phyloP scores from a whole-genome alignment of 768 basidiomycete genomes.

The Albatrellus ellisii region DNA sequence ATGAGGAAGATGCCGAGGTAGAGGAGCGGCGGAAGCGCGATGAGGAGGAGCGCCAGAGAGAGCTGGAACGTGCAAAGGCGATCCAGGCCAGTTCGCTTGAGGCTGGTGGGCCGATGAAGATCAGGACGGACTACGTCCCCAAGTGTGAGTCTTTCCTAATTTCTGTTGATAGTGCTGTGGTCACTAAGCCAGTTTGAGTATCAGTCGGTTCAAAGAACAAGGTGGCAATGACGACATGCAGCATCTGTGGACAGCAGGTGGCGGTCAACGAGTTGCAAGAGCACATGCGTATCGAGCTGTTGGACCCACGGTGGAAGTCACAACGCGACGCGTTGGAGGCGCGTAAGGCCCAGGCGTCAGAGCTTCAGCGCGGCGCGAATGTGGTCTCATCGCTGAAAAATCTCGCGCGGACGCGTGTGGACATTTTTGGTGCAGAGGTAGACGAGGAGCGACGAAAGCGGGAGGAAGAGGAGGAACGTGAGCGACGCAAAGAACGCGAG shows the following conservation, averaged over 20 bases:
- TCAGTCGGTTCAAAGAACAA: constrained; percentile 59
- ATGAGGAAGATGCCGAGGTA: constrained; percentile 59
- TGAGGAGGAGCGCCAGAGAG: constrained; percentile 55
- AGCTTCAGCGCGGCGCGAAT: constrained; percentile 83
- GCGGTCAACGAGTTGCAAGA: constrained; percentile 93
- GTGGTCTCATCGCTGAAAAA: constrained; percentile 88
- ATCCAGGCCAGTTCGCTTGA: constrained; percentile 69
- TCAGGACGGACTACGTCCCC: constrained; percentile 91
- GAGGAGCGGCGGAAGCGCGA: constrained; percentile 50
- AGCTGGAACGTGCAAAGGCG: constrained; percentile 65
- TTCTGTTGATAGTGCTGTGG: background rate
- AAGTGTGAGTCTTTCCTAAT: constrained; percentile 47
- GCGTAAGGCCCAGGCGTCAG: constrained; percentile 81
- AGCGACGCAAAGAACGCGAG: constrained; percentile 77
- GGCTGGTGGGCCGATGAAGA: constrained; percentile 77
- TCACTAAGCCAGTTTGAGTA: constrained; percentile 4
- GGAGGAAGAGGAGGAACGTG: constrained; percentile 78
- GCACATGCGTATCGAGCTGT: constrained; percentile 95
- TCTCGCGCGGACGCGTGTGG: constrained; percentile 89
- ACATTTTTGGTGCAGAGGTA: constrained; percentile 90
- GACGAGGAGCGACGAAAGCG: constrained; percentile 83
- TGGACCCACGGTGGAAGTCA: constrained; percentile 98
- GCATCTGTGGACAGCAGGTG: constrained; percentile 92
- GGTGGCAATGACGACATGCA: constrained; percentile 72
- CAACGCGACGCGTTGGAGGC: constrained; percentile 83